These are phyloP conservation scores for Colletotrichum sp. DNA, from an alignment of 2,329 filamentous ascomycete species.

Conservation along the genomic window DNA sequence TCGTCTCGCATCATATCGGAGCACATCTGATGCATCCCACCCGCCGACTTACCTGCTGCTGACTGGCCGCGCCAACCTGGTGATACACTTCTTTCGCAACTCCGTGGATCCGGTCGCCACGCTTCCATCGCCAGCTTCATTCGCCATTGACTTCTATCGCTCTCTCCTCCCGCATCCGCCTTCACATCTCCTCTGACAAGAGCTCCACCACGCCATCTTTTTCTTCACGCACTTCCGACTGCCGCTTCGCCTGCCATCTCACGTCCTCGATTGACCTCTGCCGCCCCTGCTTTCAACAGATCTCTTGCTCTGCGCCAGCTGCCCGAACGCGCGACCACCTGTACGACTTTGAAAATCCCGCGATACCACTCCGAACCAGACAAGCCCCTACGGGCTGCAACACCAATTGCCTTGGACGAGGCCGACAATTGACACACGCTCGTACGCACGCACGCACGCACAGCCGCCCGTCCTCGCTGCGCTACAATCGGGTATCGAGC, in stretches of 20 bases:
- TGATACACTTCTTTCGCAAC: background rate
- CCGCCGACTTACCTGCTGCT: background rate
- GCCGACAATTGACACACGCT: background rate
- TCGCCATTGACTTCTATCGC: background rate
- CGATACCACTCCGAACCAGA: background rate
- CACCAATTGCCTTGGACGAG: background rate
- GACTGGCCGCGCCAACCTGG: background rate
- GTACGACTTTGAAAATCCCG: background rate
- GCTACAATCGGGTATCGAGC: background rate
- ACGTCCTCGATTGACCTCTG: background rate
- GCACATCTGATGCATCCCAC: background rate
- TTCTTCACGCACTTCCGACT: background rate
- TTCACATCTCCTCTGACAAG: background rate
- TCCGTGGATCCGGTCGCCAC: constrained; percentile 6
- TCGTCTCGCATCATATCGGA: background rate
- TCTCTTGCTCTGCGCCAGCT: background rate
- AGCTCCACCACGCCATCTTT: background rate
- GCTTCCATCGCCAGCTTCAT: background rate
- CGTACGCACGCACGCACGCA: background rate
- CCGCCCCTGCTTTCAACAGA: background rate
- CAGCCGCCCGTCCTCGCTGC: background rate
- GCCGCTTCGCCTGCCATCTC: background rate
- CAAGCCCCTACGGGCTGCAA: background rate
- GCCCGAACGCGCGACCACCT: background rate
- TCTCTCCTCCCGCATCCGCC: background rate